These are phyloP conservation scores for Wickerhamomyces alni DNA, from an alignment of 805 yeast genomes.

Conservation along the genomic window DNA sequence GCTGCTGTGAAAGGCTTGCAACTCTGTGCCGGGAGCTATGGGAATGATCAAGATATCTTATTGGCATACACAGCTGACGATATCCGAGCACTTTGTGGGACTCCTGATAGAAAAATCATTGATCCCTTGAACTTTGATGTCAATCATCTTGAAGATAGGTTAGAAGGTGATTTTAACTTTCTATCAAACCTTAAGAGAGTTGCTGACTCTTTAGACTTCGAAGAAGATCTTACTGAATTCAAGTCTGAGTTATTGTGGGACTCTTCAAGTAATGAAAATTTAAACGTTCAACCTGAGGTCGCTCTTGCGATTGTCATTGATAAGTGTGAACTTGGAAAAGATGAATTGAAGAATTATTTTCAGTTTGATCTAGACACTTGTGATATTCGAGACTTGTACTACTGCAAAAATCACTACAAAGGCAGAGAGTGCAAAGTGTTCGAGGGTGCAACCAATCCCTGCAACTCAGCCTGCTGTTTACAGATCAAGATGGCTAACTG, in stretches of 20 bases:
- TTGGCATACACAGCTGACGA: too few relatives aligned
- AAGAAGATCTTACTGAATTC: constrained; percentile 10
- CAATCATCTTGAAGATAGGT: too few relatives aligned
- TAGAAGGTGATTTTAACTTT: too few relatives aligned
- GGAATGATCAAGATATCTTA: background rate
- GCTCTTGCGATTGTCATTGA: constrained; percentile 12
- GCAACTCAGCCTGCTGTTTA: constrained; percentile 22
- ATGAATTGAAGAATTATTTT: constrained; percentile 12
- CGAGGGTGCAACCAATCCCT: constrained; percentile 10
- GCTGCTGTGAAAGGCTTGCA: constrained; percentile 3
- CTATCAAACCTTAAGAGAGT: constrained; percentile 5
- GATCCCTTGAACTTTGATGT: too few relatives aligned
- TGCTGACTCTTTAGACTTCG: constrained; percentile 9
- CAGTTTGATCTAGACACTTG: constrained; percentile 18
- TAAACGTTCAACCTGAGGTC: background rate
- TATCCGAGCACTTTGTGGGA: too few relatives aligned
- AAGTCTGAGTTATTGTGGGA: constrained; percentile 12
- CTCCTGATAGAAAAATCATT: too few relatives aligned
- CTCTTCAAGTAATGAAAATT: constrained; percentile 2
- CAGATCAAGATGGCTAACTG: constrained; percentile 20
- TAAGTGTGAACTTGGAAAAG: constrained; percentile 14
- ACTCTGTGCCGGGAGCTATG: constrained; percentile 6
- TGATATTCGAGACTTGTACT: constrained; percentile 18
- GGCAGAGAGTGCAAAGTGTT: constrained; percentile 8
- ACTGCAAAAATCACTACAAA: constrained; percentile 19